phyloP scores from a whole-genome alignment of 345 rosid species.

The Noccaea bulbosa region DNA sequence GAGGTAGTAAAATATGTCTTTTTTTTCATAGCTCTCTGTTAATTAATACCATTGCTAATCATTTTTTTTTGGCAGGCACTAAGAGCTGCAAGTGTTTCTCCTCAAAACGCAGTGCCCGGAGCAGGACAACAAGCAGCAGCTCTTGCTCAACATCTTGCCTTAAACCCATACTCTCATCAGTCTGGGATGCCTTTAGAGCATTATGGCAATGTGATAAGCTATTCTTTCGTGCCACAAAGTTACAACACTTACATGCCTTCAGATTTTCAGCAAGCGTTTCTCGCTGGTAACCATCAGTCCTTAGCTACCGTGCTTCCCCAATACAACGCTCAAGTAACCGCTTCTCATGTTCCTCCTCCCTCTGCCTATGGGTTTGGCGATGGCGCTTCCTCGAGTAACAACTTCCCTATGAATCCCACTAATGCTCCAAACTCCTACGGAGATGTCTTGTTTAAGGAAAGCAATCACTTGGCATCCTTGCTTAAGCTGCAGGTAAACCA shows the following conservation, averaged over 20 bases:
- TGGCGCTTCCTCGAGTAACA: constrained; percentile 60
- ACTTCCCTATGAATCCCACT: constrained; percentile 65
- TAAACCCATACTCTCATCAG: constrained; percentile 81
- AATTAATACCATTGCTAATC: background rate
- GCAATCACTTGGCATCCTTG: constrained; percentile 61
- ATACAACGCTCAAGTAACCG: constrained; percentile 81
- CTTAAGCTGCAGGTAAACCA: constrained; percentile 59
- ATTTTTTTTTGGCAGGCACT: constrained; percentile 49
- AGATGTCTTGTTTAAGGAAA: constrained; percentile 66
- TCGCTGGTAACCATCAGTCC: constrained; percentile 76
- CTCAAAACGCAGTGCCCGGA: constrained; percentile 59
- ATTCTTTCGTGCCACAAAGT: constrained; percentile 84
- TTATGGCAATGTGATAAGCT: constrained; percentile 79
- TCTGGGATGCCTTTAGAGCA: constrained; percentile 79
- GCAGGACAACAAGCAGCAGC: constrained; percentile 50
- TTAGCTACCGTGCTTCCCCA: constrained; percentile 58
- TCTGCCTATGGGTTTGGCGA: constrained; percentile 83
- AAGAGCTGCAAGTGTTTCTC: constrained; percentile 64
- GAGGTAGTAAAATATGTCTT: constrained; percentile 53
- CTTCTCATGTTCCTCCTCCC: constrained; percentile 48
- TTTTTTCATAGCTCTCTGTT: constrained; percentile 1
- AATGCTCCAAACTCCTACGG: constrained; percentile 68
- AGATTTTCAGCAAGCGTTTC: constrained; percentile 76
- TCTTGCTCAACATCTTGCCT: constrained; percentile 81
- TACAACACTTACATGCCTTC: constrained; percentile 79